Evolutionary conservation across 169 alveolate genomes (phyloP).

Genomic region (Plasmodium chabaudi): DNA sequence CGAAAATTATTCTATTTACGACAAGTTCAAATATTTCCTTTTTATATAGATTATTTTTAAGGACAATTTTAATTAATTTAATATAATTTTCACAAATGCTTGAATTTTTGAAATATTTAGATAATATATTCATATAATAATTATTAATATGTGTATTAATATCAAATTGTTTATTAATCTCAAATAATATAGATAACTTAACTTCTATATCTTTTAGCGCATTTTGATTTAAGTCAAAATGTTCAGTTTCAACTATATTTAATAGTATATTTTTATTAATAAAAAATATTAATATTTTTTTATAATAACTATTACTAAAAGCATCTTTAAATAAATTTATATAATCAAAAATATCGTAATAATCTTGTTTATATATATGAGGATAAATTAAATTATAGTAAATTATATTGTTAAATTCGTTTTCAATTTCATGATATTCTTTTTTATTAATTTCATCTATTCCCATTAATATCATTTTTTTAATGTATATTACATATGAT

Average conservation of each 20-base stretch:
- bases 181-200: conserved; percentile 46
- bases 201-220: conserved; percentile 21
- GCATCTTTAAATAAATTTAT: conserved; percentile 44
- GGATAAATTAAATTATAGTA: conserved; percentile 31
- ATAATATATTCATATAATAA: conserved; percentile 23
- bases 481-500: conserved; percentile 48
- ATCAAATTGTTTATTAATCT: conserved; percentile 60
- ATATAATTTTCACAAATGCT: conserved; percentile 32
- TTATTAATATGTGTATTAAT: conserved; percentile 18
- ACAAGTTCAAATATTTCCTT: conserved; percentile 52
- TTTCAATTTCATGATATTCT: conserved; percentile 25
- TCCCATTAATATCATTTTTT: conserved; percentile 63
- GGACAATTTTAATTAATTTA: conserved; percentile 40
- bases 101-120: conserved; percentile 16
- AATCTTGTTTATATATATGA: conserved; percentile 1
- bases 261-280: conserved; percentile 34
- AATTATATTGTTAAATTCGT: conserved; percentile 50
- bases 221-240: conserved; percentile 10
- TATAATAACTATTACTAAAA: conserved; percentile 34
- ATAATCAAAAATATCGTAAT: conserved; percentile 13
- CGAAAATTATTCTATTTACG: conserved; percentile 37
- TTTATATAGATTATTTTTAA: conserved; percentile 54
- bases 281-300: conserved; percentile 51
- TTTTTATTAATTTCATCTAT: conserved; percentile 26
- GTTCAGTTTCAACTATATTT: conserved; percentile 15